These are phyloP conservation scores for Coemansia asiatica DNA, from an alignment of 192 early-diverging fungal species.

Conservation along the genomic window DNA sequence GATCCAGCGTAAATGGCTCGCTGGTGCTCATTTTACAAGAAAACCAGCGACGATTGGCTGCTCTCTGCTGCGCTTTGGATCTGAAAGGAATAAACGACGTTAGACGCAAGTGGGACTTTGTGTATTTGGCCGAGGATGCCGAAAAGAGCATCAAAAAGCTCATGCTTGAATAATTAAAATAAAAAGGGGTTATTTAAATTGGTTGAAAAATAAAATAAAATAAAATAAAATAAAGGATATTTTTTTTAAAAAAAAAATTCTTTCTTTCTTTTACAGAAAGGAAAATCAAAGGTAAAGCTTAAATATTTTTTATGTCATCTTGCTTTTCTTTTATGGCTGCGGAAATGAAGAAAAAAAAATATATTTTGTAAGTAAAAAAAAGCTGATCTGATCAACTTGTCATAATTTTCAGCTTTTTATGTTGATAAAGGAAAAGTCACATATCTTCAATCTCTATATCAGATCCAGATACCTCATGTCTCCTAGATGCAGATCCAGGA, in stretches of 20 bases:
- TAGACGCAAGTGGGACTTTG: background rate
- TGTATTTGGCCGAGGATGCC: background rate
- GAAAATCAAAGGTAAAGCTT: background rate
- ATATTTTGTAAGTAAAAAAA: no score
- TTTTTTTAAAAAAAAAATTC: background rate
- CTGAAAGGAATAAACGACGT: background rate
- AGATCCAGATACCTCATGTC: constrained; percentile 11
- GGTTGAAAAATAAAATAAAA: background rate
- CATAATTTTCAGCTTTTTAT: background rate
- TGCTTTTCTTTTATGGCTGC: background rate
- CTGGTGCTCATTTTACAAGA: background rate
- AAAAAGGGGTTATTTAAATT: no score
- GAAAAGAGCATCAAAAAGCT: no score
- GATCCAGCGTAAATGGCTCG: constrained; percentile 4
- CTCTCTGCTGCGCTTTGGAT: background rate
- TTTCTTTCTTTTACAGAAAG: background rate
- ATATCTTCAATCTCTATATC: constrained; percentile 46
- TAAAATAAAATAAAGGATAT: background rate
- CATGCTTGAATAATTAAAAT: no score
- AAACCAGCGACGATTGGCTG: background rate
- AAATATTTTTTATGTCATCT: background rate
- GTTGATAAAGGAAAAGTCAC: constrained; percentile 6
- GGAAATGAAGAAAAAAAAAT: constrained; percentile 13
- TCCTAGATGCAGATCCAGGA: background rate
- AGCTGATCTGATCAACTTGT: background rate